Base-by-base conservation (phyloP, 305 asterid genomes). In the Vinca major region DNA sequence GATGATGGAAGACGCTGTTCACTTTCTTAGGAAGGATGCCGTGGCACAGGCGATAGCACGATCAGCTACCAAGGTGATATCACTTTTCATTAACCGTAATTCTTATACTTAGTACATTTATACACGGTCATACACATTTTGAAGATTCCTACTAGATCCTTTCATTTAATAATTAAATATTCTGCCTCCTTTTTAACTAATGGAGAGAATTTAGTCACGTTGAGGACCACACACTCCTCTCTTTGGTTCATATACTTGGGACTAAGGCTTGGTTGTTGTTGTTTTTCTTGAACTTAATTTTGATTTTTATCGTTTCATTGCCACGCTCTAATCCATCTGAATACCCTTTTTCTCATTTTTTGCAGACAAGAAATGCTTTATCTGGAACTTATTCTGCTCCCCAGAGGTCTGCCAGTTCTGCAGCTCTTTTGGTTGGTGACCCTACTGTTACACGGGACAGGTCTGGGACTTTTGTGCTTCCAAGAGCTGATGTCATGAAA, bases 1-100 rank as follows among this genome's bases (percentile, higher is more conserved):
- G 99, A 91, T 91, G 99, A 92, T 94, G 82, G 98, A 94, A 83
- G 99, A 91, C 84, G 99, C 98, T 77, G 99, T 91, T 73, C 96
- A 91, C 79, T 94, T 94, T 84, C 96, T 94, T n/a, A 83, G 94
- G 56, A 94, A 91, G 89, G 99, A 94, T 80, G 91, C 98, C 64
- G 80, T 89, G 45, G 78, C 89, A 73, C 98, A 94, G 84, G 98
- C 99, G 66, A 91, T 86, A 75, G 88, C 96, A 69, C 88, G 98
- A 78, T 94, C 99, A 5, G 99, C 99, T 51, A 91, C 99, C 72
- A 94, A 94, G 99, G 99, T 88, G 80, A 71, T 63, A 41, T 26
- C 70, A 57, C 61, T 70, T 76, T 40, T 61, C 58, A 26, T 73
- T 62, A 14, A 20, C 48, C 21, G 11, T 14, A 10, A 20, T 62